Evolutionary conservation across 768 basidiomycete genomes (phyloP).

Genomic region (Pleurotus tuber-regium): DNA sequence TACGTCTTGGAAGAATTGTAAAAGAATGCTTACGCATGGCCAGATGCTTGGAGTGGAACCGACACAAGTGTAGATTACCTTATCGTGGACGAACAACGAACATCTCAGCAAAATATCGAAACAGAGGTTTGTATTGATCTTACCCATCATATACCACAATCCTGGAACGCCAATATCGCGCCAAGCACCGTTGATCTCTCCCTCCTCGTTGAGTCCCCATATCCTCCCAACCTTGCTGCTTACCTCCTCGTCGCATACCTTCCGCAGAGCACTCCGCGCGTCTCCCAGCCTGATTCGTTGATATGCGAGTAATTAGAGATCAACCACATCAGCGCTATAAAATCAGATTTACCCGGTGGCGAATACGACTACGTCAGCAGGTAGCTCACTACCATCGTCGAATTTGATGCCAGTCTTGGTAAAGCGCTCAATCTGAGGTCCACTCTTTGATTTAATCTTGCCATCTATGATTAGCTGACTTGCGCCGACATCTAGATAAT

Average conservation of each 20-base stretch:
- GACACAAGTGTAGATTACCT: slow-evolving; percentile 59
- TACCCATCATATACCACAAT: slow-evolving; percentile 62
- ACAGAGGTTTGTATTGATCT: slow-evolving; percentile 11
- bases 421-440: slow-evolving; percentile 44
- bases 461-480: slow-evolving; percentile 61
- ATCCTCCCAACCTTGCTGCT: slow-evolving; percentile 43
- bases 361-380: slow-evolving; percentile 56
- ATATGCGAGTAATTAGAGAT: too few species aligned
- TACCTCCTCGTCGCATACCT: slow-evolving; percentile 49
- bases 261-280: slow-evolving; percentile 31
- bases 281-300: slow-evolving; percentile 42
- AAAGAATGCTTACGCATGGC: slow-evolving; percentile 54
- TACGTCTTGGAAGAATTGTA: background rate
- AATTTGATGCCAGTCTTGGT: slow-evolving; percentile 44
- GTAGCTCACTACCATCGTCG: slow-evolving; percentile 42
- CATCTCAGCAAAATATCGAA: background rate
- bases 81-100: background rate
- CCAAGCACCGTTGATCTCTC: slow-evolving; percentile 52
- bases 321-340: background rate
- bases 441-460: slow-evolving; percentile 72
- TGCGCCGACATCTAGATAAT: slow-evolving; percentile 56
- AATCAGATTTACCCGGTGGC: slow-evolving; percentile 48
- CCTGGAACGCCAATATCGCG: slow-evolving; percentile 49
- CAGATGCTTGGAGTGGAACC: slow-evolving; percentile 67
- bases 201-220: slow-evolving; percentile 66